Evolutionary conservation across 2,329 filamentous ascomycete species (phyloP).

Genomic region (Claviceps digitariae): DNA sequence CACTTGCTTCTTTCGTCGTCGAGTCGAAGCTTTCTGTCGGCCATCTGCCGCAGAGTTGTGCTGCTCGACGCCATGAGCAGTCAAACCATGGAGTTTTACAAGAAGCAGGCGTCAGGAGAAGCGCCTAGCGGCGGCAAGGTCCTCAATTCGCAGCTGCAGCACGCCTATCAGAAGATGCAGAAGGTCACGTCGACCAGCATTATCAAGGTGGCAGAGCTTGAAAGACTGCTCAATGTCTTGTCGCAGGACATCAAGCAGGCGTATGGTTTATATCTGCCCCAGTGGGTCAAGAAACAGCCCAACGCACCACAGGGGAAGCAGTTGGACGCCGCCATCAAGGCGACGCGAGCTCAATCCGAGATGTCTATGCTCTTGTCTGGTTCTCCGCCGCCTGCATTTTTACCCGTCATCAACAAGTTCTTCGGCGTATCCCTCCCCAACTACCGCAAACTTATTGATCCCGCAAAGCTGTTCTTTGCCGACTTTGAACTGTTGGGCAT

Average conservation of each 20-base stretch:
- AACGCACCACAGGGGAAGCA: conserved; percentile 30
- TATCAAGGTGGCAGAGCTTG: conserved; percentile 47
- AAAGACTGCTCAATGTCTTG: conserved; percentile 42
- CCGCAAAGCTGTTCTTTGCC: conserved; percentile 56
- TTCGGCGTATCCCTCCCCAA: conserved; percentile 45
- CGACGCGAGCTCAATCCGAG: conserved; percentile 35
- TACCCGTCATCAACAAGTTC: conserved; percentile 48
- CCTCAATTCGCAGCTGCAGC: conserved; percentile 39
- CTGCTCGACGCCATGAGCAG: conserved; percentile 39
- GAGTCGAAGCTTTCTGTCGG: conserved; percentile 57
- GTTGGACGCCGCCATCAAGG: conserved; percentile 30
- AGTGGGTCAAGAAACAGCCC: conserved; percentile 31
- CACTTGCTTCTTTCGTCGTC: conserved; percentile 60
- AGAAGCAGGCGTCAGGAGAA: conserved; percentile 27
- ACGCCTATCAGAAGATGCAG: conserved; percentile 42
- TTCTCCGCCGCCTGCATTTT: conserved; percentile 32
- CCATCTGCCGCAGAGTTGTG: conserved; percentile 50
- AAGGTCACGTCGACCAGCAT: conserved; percentile 35
- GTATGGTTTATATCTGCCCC: conserved; percentile 33
- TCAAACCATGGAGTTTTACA: conserved; percentile 37
- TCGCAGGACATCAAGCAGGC: conserved; percentile 35
- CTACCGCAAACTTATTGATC: conserved; percentile 47
- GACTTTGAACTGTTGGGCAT: conserved; percentile 59
- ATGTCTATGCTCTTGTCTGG: conserved; percentile 36
- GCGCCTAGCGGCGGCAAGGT: conserved; percentile 23